These are phyloP conservation scores for Diaporthe eres DNA, from an alignment of 2,329 filamentous ascomycete species.

Conservation along the genomic window DNA sequence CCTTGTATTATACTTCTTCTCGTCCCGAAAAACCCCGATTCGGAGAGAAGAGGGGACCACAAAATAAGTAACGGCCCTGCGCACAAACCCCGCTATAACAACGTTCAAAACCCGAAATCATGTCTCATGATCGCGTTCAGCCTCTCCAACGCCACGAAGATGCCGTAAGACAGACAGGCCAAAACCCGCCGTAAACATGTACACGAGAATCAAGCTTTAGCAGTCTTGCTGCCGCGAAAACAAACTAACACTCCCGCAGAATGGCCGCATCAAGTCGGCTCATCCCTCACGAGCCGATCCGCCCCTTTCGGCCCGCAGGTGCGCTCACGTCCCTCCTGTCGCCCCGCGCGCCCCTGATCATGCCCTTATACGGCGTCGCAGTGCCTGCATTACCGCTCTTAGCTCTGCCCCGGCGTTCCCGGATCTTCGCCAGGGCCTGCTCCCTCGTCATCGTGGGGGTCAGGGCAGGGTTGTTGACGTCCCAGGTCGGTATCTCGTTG, in stretches of 20 bases:
- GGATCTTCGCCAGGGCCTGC: constrained; percentile 81
- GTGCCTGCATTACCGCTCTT: constrained; percentile 76
- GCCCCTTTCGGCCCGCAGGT: constrained; percentile 48
- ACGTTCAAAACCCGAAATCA: constrained; percentile 5
- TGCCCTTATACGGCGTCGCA: constrained; percentile 72
- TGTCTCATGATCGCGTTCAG: constrained; percentile 25
- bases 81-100: constrained; percentile 20
- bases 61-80: not conserved
- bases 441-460: constrained; percentile 79
- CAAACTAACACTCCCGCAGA: not conserved
- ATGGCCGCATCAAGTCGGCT: not conserved
- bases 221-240: constrained; percentile 11
- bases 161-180: constrained; percentile 26
- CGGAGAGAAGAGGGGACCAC: not conserved
- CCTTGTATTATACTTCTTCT: constrained; percentile 23
- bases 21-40: not conserved
- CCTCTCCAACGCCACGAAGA: constrained; percentile 39
- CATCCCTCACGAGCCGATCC: constrained; percentile 33
- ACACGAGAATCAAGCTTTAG: constrained; percentile 9
- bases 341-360: constrained; percentile 60
- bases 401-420: constrained; percentile 79
- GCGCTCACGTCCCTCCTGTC: constrained; percentile 65
- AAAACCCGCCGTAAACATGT: constrained; percentile 3
- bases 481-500: constrained; percentile 59
- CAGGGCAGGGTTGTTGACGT: constrained; percentile 69